Conservation (phyloP, 129 eudicot genomes). For the Daucus carota region DH1_v3.0 NC_030383.2:56652001-56652500, state of each 20-base stretch:
- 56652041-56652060: background rate
- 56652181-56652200: background rate
- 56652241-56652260: background rate
- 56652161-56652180: background rate
- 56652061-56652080: background rate
- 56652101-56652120: background rate
- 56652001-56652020: too few relatives aligned
- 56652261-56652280: background rate
- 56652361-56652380: conserved; percentile 82
- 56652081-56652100: background rate
- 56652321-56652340: conserved; percentile 93
- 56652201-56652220: background rate
- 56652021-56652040: background rate
- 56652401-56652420: conserved; percentile 93
- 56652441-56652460: conserved; percentile 28
- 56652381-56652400: conserved; percentile 88
- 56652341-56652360: conserved; percentile 83
- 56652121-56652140: background rate
- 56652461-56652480: background rate
- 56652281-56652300: background rate
- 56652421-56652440: conserved; percentile 92
- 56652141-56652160: background rate
- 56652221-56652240: background rate
- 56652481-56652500: background rate
- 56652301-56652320: conserved; percentile 79